A percentile compares a stretch with the other conserved stretches of the same genome.
These are phyloP conservation scores for Davidsoniella virescens DNA, from an alignment of 2,329 filamentous ascomycete species.

Conservation along the genomic window DNA sequence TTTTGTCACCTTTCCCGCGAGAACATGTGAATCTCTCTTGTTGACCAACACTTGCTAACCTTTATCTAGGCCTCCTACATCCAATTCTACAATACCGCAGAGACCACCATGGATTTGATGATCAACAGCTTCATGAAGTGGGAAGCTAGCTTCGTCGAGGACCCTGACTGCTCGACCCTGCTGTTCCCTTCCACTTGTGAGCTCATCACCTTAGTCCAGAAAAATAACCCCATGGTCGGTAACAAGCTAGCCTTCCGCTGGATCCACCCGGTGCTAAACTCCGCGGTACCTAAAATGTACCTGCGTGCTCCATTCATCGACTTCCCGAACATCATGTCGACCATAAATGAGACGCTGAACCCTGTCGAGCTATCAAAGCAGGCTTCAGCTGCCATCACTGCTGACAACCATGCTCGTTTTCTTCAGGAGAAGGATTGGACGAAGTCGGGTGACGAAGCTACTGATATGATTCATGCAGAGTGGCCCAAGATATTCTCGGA, in stretches of 20 bases:
- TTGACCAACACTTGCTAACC: neutral
- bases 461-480: no score
- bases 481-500: no score
- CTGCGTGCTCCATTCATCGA: no score
- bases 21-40: no score
- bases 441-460: no score
- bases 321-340: no score
- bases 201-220: neutral
- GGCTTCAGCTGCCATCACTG: no score
- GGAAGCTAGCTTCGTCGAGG: neutral
- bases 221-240: neutral
- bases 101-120: neutral
- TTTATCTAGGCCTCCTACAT: neutral
- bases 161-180: neutral
- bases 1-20: neutral
- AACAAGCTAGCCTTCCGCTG: neutral
- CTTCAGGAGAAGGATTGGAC: no score
- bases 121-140: neutral
- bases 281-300: neutral
- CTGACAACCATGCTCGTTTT: no score
- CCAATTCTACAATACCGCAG: neutral
- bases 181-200: neutral
- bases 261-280: neutral
- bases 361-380: no score
- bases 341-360: no score